Evolutionary conservation across 495 filamentous ascomycete genomes (phyloP), one percentile per base, ranked within the genome.

Genomic region (Tricharina praecox): DNA sequence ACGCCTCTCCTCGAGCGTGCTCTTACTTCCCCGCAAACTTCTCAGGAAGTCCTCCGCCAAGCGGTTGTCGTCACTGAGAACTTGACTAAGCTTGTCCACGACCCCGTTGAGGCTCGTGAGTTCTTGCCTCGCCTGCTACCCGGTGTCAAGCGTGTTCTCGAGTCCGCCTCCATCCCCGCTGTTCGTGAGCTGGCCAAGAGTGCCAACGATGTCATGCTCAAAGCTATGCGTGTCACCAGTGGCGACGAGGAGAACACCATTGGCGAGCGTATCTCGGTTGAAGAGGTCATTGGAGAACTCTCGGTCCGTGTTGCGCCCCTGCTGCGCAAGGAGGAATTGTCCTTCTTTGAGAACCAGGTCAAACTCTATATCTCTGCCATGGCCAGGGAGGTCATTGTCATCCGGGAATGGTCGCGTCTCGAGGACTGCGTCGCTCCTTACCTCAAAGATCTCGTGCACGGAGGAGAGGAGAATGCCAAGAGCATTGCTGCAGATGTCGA

Each of bases 41-140:
- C 81, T 11, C 90, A 97, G 65, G 90, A 97, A 67, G 90, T 95
- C 2, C 70, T 96, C 25, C 79, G 90, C 26, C 92, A 95, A 62
- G 93, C 88, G 3, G 85, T 92, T 18, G 83, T 96, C 15, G 93
- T 99, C n/a, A 84, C 92, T 23, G 90, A 99, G 68, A 99, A 99
- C 64, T 66, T 99, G 67, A 99, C 90, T 39, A 99, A 94, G 70
- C 73, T 99, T 23, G 90, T 99, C 21, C 90, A 99, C 64, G 92
- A 99, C 61, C 90, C 90, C 4, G 75, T 94, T 25, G 90, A 99
- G 67, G 90, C 90, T 16, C 75, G 92, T 35, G 83, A 85, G 51
- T 99, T 99, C 73, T 69, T 99, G 56, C 90, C 90, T 37, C 94
- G 93, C 64, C 77, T 99, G 34, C 82, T 82, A 62, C 90, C 90